Evolutionary conservation across 192 early-diverging fungal genomes (phyloP), one percentile per base, ranked within the genome.

Genomic region (Rhizophagus prolifer): DNA sequence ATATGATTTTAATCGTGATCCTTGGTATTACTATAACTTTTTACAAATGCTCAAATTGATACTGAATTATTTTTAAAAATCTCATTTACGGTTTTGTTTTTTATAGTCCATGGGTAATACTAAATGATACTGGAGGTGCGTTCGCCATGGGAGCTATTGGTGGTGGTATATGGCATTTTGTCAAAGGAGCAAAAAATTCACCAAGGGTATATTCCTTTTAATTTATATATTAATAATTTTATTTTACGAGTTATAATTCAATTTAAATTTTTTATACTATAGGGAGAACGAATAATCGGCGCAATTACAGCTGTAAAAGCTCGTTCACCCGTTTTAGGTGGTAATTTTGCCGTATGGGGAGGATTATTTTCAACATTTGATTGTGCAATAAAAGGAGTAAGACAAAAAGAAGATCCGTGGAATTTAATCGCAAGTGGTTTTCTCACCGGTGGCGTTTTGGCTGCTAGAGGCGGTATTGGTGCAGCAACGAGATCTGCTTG

Each of bases 341-440:
- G 98, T 50, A 97, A 97, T 88, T 99, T 99, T 90, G 98, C 97
- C 8, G 97, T 97, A 9, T 99, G 98, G 98, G 96, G 97, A 79
- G 95, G 96, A 62, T 89, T 99, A 78, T 99, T 98, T 82, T 96
- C 95, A 64, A 93, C 97, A 5, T 95, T 96, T 78, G 98, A 99
- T 82, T 99, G 98, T 83, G 92, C 90, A 59, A 85, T 99, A 70
- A 95, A 95, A 78, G 90, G 92, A 69, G 83, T 98, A 44, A 90
- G 98, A 83, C 95, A 95, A 81, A 98, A 97, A 91, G 98, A 99
- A 80, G 98, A 99, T 86, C 92, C 95, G 23, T 99, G 97, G 97
- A 99, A 99, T 85, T 88, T 97, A 13, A 99, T 99, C 74, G 84
- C 91, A 63, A 92, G 94, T 23, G 98, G 98, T 71, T 94, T 94